Evolutionary conservation across 2,329 filamentous ascomycete genomes (phyloP).

Genomic region (Talaromyces sp.): DNA sequence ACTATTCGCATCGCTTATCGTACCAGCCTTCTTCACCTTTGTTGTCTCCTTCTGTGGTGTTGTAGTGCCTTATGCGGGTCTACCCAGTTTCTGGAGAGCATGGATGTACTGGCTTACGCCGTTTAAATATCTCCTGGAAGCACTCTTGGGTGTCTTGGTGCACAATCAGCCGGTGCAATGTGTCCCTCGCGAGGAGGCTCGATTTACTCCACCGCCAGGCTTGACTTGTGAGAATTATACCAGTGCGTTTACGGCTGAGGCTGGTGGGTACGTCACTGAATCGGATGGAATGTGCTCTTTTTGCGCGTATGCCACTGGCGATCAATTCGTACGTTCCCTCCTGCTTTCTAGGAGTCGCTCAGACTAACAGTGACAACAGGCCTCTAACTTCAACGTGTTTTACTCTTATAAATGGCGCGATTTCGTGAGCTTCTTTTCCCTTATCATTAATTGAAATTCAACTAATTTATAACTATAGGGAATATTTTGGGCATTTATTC

Average conservation of each 20-base stretch:
- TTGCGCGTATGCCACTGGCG: constrained; percentile 61
- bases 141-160: constrained; percentile 55
- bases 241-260: constrained; percentile 49
- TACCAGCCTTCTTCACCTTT: constrained; percentile 67
- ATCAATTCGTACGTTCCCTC: constrained; percentile 52
- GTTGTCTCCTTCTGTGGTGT: constrained; percentile 73
- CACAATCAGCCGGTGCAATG: constrained; percentile 58
- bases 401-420: constrained; percentile 63
- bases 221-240: constrained; percentile 61
- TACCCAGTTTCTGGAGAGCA: constrained; percentile 64
- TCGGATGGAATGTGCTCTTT: constrained; percentile 61
- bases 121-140: constrained; percentile 65
- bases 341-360: not conserved
- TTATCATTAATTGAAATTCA: not conserved
- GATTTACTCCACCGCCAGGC: constrained; percentile 58
- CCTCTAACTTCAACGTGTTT: constrained; percentile 56
- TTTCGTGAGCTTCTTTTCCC: constrained; percentile 43
- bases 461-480: constrained; percentile 35
- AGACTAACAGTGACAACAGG: constrained; percentile 21
- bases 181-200: constrained; percentile 55
- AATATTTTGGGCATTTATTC: constrained; percentile 61
- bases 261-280: constrained; percentile 60
- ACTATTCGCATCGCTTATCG: constrained; percentile 62
- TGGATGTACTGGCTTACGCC: constrained; percentile 68
- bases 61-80: constrained; percentile 62